A percentile compares a stretch with the other conserved stretches of the same genome.
Evolutionary conservation across 106 monocot species (phyloP).

Genomic region (Phalaenopsis aphrodite): DNA sequence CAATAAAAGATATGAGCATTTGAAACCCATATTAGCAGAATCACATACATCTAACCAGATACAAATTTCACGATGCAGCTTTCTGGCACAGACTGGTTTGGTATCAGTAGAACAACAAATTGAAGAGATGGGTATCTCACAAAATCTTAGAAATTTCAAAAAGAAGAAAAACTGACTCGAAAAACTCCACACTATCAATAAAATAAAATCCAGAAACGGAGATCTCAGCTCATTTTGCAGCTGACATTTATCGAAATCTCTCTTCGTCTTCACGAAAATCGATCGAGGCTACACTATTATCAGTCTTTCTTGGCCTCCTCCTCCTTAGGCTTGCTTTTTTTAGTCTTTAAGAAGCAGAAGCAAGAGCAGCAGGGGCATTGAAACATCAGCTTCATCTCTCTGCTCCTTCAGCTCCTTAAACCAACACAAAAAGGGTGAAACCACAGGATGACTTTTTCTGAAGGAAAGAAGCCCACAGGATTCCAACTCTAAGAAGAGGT

Average conservation of each 20-base stretch:
- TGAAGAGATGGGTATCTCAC: slow-evolving; percentile 5
- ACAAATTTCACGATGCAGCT: background rate
- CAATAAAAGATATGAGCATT: background rate
- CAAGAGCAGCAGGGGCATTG: slow-evolving; percentile 53
- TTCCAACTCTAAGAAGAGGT: background rate
- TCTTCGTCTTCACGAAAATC: background rate
- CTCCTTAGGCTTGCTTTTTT: slow-evolving; percentile 24
- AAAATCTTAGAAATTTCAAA: background rate
- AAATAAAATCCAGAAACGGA: background rate
- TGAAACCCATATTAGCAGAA: background rate
- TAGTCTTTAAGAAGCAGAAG: slow-evolving; percentile 55
- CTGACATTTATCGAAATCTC: background rate
- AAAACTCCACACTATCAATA: background rate
- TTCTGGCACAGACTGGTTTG: slow-evolving; percentile 4
- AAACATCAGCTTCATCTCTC: slow-evolving; percentile 44
- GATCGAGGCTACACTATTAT: background rate
- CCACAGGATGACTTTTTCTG: no score
- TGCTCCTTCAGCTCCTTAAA: background rate
- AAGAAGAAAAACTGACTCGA: background rate
- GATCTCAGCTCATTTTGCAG: background rate
- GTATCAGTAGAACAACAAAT: slow-evolving; percentile 14
- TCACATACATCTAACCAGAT: background rate
- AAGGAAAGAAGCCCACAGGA: background rate
- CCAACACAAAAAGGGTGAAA: background rate
- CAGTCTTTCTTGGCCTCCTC: slow-evolving; percentile 27